Conservation (phyloP, 306 rosid genomes). For the Inga leiocalycina region DNA sequence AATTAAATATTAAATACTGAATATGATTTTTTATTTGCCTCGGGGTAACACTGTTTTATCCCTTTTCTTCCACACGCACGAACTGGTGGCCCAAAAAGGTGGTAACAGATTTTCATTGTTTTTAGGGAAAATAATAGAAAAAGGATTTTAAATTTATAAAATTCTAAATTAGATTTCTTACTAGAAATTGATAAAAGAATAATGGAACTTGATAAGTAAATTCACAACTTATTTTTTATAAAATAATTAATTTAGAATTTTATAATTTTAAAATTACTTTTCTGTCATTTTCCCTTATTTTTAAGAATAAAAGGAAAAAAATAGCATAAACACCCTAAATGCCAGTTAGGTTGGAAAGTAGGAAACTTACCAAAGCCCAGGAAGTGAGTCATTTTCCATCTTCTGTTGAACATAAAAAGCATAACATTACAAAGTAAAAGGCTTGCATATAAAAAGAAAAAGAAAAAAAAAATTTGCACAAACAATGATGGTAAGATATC, state of each 20-base stretch:
- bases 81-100: conserved; percentile 29
- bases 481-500: conserved; percentile 67
- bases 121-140: not conserved
- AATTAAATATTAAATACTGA: conserved; percentile 24
- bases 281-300: no score
- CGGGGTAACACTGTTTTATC: conserved; percentile 39
- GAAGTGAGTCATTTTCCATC: conserved; percentile 41
- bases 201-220: no score
- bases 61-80: conserved; percentile 30
- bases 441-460: conserved; percentile 1
- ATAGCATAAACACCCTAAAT: not conserved
- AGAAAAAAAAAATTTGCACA: conserved; percentile 40
- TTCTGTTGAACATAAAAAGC: conserved; percentile 38
- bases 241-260: no score
- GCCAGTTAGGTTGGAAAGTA: conserved; percentile 46
- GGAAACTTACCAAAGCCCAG: conserved; percentile 45
- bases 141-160: no score
- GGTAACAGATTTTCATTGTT: conserved; percentile 1
- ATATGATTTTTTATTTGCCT: conserved; percentile 25
- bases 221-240: no score
- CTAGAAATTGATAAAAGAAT: no score
- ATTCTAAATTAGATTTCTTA: no score
- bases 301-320: not conserved
- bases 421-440: conserved; percentile 33
- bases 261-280: no score